Evolutionary conservation across 208 protist genomes (phyloP).

Genomic region (Entamoeba moshkovskii): DNA sequence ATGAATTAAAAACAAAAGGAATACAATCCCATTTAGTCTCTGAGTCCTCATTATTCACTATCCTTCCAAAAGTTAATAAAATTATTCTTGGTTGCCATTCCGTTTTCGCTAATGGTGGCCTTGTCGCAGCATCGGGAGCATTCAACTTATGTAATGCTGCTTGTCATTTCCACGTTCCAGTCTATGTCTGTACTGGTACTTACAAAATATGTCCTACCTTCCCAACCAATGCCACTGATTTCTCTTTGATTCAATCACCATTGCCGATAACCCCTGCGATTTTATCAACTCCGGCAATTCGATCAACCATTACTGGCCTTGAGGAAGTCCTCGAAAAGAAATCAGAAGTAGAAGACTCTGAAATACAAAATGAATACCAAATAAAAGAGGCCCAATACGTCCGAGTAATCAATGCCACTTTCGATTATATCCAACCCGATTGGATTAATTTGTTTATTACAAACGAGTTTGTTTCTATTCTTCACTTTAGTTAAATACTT

Average conservation of each 20-base stretch:
- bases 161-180: neutral
- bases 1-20: neutral
- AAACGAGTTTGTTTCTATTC: neutral
- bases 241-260: neutral
- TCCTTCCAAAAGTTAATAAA: neutral
- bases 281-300: neutral
- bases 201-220: neutral
- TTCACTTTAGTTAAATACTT: neutral
- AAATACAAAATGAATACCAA: neutral
- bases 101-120: neutral
- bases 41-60: neutral
- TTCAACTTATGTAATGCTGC: neutral
- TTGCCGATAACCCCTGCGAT: neutral
- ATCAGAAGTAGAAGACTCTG: neutral
- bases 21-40: neutral
- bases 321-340: neutral
- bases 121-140: neutral
- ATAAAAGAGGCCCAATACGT: neutral
- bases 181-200: neutral
- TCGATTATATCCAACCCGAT: neutral
- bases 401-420: neutral
- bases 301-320: neutral
- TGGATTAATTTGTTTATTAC: neutral
- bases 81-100: neutral
- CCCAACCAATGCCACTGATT: neutral